These are phyloP conservation scores for Platanthera zijinensis DNA, from an alignment of 106 monocot species.

Conservation along the genomic window DNA sequence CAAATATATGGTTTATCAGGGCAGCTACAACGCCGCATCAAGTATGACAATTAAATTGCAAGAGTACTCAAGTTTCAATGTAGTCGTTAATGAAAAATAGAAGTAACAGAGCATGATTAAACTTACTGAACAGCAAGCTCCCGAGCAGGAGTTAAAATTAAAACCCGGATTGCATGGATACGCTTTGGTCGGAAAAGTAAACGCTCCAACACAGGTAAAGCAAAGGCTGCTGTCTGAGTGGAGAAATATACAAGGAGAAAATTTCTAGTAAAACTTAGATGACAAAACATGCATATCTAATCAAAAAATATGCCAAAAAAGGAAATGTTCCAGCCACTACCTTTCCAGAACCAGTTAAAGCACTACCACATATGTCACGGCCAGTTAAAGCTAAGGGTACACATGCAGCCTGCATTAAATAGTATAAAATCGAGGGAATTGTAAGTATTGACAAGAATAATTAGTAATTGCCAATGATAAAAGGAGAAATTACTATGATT, in stretches of 20 bases:
- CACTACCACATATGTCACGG: constrained; percentile 97
- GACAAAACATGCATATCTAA: neutral
- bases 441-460: neutral
- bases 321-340: constrained; percentile 20
- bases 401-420: constrained; percentile 71
- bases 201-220: constrained; percentile 86
- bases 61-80: neutral
- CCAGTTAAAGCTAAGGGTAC: constrained; percentile 93
- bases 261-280: neutral
- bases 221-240: constrained; percentile 88
- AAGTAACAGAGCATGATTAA: neutral
- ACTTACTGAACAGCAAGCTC: constrained; percentile 97
- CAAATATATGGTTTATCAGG: too few relatives aligned
- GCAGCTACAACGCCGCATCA: neutral
- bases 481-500: neutral
- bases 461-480: neutral
- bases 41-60: neutral
- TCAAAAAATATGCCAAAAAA: neutral
- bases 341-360: constrained; percentile 98
- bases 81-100: neutral
- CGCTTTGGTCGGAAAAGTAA: constrained; percentile 88
- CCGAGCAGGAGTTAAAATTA: constrained; percentile 90
- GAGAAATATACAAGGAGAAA: constrained; percentile 7
- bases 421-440: neutral
- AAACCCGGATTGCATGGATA: constrained; percentile 80